Percentiles rank a stretch among this genome's conserved stretches.
These are phyloP conservation scores for Waltergamsia citrina DNA, from an alignment of 2,329 filamentous ascomycete genomes.

Conservation along the genomic window DNA sequence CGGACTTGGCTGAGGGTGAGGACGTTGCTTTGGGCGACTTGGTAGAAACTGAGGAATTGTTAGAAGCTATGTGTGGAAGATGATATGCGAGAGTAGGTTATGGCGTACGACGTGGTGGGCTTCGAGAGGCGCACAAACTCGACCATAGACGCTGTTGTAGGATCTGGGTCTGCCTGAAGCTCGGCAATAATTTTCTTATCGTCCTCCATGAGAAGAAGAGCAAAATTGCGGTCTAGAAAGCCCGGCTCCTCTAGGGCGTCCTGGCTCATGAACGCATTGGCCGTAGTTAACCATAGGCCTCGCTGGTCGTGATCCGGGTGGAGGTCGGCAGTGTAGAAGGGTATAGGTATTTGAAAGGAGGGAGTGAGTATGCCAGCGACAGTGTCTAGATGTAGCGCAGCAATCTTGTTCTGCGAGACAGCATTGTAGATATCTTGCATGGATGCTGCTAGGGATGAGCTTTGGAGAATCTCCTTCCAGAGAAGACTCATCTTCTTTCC, in stretches of 20 bases:
- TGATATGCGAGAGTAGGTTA: constrained; percentile 8
- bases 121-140: constrained; percentile 72
- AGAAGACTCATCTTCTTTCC: constrained; percentile 52
- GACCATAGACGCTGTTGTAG: constrained; percentile 66
- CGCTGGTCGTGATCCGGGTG: constrained; percentile 51
- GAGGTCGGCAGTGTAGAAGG: constrained; percentile 63
- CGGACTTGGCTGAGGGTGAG: constrained; percentile 75
- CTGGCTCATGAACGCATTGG: constrained; percentile 63
- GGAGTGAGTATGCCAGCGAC: constrained; percentile 47
- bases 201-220: constrained; percentile 74
- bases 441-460: constrained; percentile 71
- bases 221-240: constrained; percentile 77
- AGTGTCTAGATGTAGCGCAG: constrained; percentile 68
- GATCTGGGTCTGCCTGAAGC: constrained; percentile 68
- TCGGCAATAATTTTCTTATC: constrained; percentile 65
- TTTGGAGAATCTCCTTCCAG: constrained; percentile 62
- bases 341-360: constrained; percentile 54
- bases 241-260: constrained; percentile 57
- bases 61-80: not conserved
- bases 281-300: constrained; percentile 80
- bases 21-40: constrained; percentile 60
- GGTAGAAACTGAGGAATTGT: constrained; percentile 39
- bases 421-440: constrained; percentile 76
- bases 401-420: constrained; percentile 77
- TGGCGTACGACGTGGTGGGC: constrained; percentile 54